Percentiles rank a stretch among this genome's conserved stretches.
phyloP scores from a whole-genome alignment of 2,329 filamentous ascomycete species.

The Claviceps sp. region DNA sequence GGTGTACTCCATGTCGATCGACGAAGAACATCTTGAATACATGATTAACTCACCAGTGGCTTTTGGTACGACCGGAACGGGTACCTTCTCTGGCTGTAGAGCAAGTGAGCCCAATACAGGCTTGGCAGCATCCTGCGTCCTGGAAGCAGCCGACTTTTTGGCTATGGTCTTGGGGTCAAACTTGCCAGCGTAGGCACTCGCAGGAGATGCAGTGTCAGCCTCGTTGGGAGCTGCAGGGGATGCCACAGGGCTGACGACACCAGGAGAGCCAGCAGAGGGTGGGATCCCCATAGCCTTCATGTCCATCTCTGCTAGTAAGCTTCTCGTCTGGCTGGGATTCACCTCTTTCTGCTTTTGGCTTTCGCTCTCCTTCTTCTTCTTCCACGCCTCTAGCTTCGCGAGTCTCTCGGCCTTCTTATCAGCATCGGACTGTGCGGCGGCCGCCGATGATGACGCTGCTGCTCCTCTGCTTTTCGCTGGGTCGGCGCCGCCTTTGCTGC shows the following conservation, averaged over 20 bases:
- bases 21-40: too few species aligned
- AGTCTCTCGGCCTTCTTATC: slow-evolving; percentile 67
- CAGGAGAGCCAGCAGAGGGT: slow-evolving; percentile 34
- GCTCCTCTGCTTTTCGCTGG: slow-evolving; percentile 44
- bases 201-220: slow-evolving; percentile 34
- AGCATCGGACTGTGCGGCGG: slow-evolving; percentile 46
- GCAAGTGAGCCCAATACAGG: slow-evolving; percentile 33
- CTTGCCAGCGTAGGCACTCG: slow-evolving; percentile 57
- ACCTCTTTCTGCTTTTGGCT: slow-evolving; percentile 59
- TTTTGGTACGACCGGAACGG: slow-evolving; percentile 19
- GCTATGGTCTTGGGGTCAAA: slow-evolving; percentile 79
- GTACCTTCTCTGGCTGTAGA: slow-evolving; percentile 22
- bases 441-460: slow-evolving; percentile 28
- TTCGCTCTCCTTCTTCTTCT: slow-evolving; percentile 72
- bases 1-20: neutral
- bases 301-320: slow-evolving; percentile 60
- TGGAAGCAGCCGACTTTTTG: slow-evolving; percentile 57
- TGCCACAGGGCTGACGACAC: slow-evolving; percentile 32
- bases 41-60: slow-evolving; percentile 21
- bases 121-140: slow-evolving; percentile 39
- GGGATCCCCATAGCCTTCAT: slow-evolving; percentile 45
- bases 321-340: slow-evolving; percentile 49
- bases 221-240: slow-evolving; percentile 32
- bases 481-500: slow-evolving; percentile 32
- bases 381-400: slow-evolving; percentile 80